Conservation (phyloP, 805 yeast genomes). For the Torulaspora gathmanii region DNA sequence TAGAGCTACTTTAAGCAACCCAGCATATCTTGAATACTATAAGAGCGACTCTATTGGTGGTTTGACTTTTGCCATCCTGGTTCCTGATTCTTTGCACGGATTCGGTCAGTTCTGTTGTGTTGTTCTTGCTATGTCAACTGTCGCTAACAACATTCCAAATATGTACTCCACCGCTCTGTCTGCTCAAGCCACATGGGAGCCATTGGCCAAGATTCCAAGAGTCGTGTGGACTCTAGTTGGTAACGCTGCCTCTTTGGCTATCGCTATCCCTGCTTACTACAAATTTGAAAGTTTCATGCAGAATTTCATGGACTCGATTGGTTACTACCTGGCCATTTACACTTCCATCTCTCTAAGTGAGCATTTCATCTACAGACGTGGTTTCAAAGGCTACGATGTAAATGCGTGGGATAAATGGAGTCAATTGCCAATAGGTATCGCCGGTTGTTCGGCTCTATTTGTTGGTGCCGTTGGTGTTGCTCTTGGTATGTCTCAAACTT, state of each 20-base stretch:
- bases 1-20: conserved; percentile 54
- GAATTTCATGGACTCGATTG: conserved; percentile 85
- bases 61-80: conserved; percentile 69
- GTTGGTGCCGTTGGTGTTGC: conserved; percentile 83
- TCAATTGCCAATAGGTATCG: conserved; percentile 66
- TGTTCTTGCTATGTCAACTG: conserved; percentile 72
- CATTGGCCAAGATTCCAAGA: conserved; percentile 71
- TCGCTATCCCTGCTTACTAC: conserved; percentile 85
- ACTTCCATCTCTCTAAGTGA: conserved; percentile 67
- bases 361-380: conserved; percentile 73
- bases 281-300: conserved; percentile 67
- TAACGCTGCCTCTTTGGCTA: conserved; percentile 70
- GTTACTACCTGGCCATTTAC: conserved; percentile 87
- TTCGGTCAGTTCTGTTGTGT: conserved; percentile 90
- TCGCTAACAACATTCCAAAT: conserved; percentile 88
- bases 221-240: conserved; percentile 74
- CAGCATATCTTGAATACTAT: conserved; percentile 48
- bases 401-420: conserved; percentile 53
- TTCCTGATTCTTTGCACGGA: conserved; percentile 74
- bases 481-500: conserved; percentile 79
- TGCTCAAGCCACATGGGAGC: conserved; percentile 78
- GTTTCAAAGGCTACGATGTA: conserved; percentile 57
- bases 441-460: conserved; percentile 73
- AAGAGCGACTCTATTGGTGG: conserved; percentile 65
- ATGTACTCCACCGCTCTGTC: conserved; percentile 84